Evolutionary conservation across 352 stramenopile genomes (phyloP), one percentile per base, ranked within the genome.

Genomic region (Phytophthora hibernalis): DNA sequence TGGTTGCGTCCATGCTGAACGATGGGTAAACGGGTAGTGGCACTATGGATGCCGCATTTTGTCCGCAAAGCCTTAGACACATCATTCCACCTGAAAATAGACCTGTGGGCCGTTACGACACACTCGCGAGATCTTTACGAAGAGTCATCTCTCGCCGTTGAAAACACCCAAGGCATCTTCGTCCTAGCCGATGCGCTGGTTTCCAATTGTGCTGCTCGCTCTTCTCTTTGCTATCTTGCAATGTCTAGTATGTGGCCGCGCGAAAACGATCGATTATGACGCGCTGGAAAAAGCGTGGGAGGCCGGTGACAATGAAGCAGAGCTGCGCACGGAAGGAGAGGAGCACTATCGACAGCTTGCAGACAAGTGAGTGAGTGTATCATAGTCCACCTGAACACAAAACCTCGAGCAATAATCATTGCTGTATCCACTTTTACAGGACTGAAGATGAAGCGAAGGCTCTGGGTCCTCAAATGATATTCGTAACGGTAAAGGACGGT

Each of bases 401-500:
- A 24, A 24, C 10, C 53, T 51, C 3, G 28, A 38, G 20, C 37
- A 22, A 40, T 43, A 18, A 30, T 61, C 33, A 62, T 21, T 68
- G 44, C 7, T 42, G 3, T 10, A 10, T 5, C 16, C 13, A 15
- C 5, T 20, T 53, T 21, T 33, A 7, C 47, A 92, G 79, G 33
- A 76, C 55, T 24, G 61, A 74, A 7, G 61, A 58, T 3, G 72
- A 86, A 28, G 79, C 80, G 30, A 88, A 87, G 54, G 51, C 61
- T 3, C 45, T 88, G n/a, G 83, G 83, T 6, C 83, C 85, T 10
- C 85, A 93, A 47, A 93, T 94, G 85, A 69, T 94, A 7, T 94
- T 94, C 49, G 83, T 92, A 55, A 91, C 80, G 38, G 64, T 94
- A 15, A 62, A 66, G 3, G 21, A 61, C 26, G 33, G 33, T 5